Base-by-base conservation (phyloP, 2,329 filamentous ascomycete species). In the Cladosporium velox region DNA sequence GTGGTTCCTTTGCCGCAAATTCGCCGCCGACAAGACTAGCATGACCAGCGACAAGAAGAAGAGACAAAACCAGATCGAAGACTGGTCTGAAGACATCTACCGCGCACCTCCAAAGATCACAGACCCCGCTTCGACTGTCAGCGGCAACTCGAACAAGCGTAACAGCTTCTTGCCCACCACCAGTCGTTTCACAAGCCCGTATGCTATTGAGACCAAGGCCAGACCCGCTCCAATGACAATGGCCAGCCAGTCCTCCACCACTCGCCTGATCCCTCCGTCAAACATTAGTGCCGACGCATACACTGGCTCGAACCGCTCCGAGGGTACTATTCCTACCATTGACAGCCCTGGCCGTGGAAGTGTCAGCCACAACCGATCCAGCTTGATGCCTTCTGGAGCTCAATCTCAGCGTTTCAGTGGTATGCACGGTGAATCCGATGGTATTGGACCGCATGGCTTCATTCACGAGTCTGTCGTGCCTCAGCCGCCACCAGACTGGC, bases 41-140 rank as follows among this genome's bases (percentile, higher is more conserved):
- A 90, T 96, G 77, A 88, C 88, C 18, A 88, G 89, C 5, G 88
- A 95, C 77, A 87, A 89, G 70, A 93, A 94, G 77, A 90, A 93
- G 80, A 89, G 95, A 67, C 90, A 93, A 72, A 88, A 90, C 72
- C 93, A 98, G 80, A 99, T 99, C 70, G 95, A 99, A 78, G 94
- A 97, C 73, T 99, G 95, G 95, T 90, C 90, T 15, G 92, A 98
- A 70, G 95, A 99, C 75, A 99, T 99, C 73, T 98, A 99, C 79
- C 91, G 93, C 52, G 91, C 94, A 3, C 92, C 93, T 28, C 89
- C 90, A 64, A 91, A 93, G 70, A 84, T 97, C 69, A 86, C 90
- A 3, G 95, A 97, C 72, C 82, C 90, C 51, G 86, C 87, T 66
- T 73, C 72, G 11, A 68, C 87, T 74, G 89, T 86, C 59, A 85